phyloP scores from a whole-genome alignment of 1,284 basidiomycete genomes.

The Ceratobasidium sp. region DNA sequence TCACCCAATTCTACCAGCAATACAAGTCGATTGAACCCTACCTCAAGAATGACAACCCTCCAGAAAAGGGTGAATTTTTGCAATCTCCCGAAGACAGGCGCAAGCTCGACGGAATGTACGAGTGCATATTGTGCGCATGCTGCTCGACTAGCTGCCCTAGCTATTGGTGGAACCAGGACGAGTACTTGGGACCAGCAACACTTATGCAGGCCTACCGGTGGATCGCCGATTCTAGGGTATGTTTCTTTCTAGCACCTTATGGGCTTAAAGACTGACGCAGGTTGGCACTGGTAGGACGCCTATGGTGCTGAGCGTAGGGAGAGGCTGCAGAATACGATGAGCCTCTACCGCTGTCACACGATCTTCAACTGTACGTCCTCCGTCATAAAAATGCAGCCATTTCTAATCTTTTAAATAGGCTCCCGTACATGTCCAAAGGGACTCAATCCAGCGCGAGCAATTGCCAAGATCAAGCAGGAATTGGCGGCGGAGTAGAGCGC shows the following conservation, averaged over 20 bases:
- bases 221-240: conserved; percentile 94
- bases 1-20: conserved; percentile 97
- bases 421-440: conserved; percentile 95
- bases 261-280: neutral
- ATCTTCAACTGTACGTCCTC: conserved; percentile 86
- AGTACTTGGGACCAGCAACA: conserved; percentile 96
- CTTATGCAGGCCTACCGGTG: conserved; percentile 96
- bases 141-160: conserved; percentile 95
- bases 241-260: conserved; percentile 46
- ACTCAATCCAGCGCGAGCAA: conserved; percentile 87
- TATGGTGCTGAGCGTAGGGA: conserved; percentile 85
- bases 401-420: conserved; percentile 53
- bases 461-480: conserved; percentile 89
- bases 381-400: conserved; percentile 15
- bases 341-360: conserved; percentile 91
- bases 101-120: conserved; percentile 98
- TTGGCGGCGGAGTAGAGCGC: conserved; percentile 70
- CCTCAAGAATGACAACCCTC: conserved; percentile 90
- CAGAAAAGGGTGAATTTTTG: conserved; percentile 79
- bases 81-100: conserved; percentile 91
- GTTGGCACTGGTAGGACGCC: conserved; percentile 64
- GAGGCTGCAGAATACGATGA: conserved; percentile 93
- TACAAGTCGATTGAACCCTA: conserved; percentile 99
- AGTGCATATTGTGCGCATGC: conserved; percentile 93
- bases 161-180: conserved; percentile 99